Percentiles rank a stretch among this genome's conserved stretches.
phyloP scores from a whole-genome alignment of 164 flowering plant genomes.

The Stephania yunnanensis region DNA sequence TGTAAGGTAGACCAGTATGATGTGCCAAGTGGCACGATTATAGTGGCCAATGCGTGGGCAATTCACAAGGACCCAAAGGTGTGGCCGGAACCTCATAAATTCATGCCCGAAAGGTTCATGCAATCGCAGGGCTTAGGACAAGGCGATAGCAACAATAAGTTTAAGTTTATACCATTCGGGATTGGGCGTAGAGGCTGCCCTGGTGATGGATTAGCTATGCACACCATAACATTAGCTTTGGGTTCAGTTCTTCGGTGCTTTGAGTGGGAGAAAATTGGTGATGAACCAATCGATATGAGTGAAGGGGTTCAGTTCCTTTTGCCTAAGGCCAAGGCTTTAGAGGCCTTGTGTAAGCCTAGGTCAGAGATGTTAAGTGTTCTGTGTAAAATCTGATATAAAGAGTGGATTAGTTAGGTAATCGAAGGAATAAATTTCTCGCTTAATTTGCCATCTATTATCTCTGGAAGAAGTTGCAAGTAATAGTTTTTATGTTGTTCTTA shows the following conservation, averaged over 20 bases:
- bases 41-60: constrained; percentile 1
- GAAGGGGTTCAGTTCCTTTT: background rate
- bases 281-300: background rate
- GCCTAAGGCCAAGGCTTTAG: background rate
- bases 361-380: no score
- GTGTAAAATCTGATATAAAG: no score
- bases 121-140: no score
- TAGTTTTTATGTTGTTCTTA: no score
- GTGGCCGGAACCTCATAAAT: background rate
- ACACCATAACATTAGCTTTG: background rate
- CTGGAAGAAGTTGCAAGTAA: no score
- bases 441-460: no score
- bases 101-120: background rate
- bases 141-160: background rate
- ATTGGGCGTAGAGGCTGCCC: background rate
- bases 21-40: background rate
- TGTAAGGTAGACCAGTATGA: background rate
- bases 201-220: background rate
- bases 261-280: background rate
- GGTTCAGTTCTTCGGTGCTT: background rate
- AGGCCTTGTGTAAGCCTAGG: background rate
- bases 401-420: no score
- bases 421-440: no score
- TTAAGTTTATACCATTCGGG: background rate
- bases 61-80: background rate